Evolutionary conservation across 2,329 filamentous ascomycete species (phyloP), one percentile per base, ranked within the genome.

Genomic region (Aspergillus japonicus): DNA sequence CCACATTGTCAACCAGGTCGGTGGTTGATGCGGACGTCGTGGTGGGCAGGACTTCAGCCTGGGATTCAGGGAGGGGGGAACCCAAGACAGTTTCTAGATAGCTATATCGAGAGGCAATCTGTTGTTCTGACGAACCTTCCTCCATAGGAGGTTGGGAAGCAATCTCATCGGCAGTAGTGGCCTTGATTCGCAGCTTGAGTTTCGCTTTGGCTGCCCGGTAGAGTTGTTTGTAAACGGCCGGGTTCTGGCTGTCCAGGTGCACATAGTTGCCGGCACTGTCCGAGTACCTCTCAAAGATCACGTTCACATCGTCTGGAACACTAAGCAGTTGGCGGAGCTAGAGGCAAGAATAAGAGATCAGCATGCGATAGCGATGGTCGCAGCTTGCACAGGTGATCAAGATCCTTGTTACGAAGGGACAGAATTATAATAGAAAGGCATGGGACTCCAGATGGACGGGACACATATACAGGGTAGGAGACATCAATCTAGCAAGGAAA

Each of bases 161-260:
- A 50, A 57, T 56, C 48, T 64, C 60, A 23, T 75, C 68, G 55
- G 78, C 73, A 35, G 83, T 70, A 16, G 85, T 88, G 42, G 90
- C 89, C 66, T 87, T 91, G 61, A 99, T 85, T 77, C 95, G 93
- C 68, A 99, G 88, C 87, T 98, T 99, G 66, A 93, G 87, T 84
- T 99, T 99, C 42, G 95, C 95, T 82, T 97, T 99, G 65, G 95
- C 95, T 66, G 95, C 95, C 70, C 95, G 89, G 75, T 95, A 94
- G 47, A 99, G 88, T 75, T 97, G 95, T 82, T 97, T 98, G 83
- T 96, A 99, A 71, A 96, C 91, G 50, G 90, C 83, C 8, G 85
- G 79, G 72, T 96, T 96, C 73, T 83, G 82, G 63, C 87, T 82
- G 75, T 96, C 89, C 61, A 99, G 88, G 49, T 85, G 82, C 66